Base-by-base conservation (phyloP, 2,329 filamentous ascomycete species). In the Ilyonectria destructans region DNA sequence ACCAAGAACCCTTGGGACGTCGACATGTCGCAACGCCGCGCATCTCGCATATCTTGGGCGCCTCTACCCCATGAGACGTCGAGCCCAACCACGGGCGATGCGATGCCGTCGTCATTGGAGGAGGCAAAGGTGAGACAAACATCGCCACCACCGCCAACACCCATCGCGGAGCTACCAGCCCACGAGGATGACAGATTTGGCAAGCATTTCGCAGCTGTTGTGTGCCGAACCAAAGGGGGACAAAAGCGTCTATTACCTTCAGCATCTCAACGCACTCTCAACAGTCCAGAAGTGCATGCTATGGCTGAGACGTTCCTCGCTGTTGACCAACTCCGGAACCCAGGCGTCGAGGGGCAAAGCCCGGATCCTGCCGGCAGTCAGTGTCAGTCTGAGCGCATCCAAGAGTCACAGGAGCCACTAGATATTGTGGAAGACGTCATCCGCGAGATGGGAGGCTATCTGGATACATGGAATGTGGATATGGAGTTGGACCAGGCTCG, bases 171-270 rank as follows among this genome's bases (percentile, higher is more conserved):
- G 8, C 72, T 84, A 6, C 80, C 79, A 2, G 76, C 75, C 2
- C 79, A 77, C 2, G 76, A 79, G 8, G 79, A 80, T 58, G 74
- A 79, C 35, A 82, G 79, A 57, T 88, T 87, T 57, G 78, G 75
- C 19, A 81, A 81, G n/a, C 86, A 88, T 70, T 88, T 88, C 69
- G 79, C 81, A 31, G 80, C 80, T 1, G 79, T 87, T 45, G 82
- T 80, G n/a, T 79, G 75, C 23, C 80, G 81, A 19, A 73, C 76
- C 58, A 78, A 77, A 46, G 71, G 72, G 5, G 72, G 75, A 23
- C 76, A 74, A n/a, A 74, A 76, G 56, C 78, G 76, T 15, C 72
- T 86, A 1, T 72, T 86, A 2, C 84, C 83, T 5, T 82, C 80
- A 19, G 79, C 77, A 13, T 86, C 83, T 6, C 85, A 87, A 68